Evolutionary conservation across 495 filamentous ascomycete genomes (phyloP), one percentile per base, ranked within the genome.

Genomic region (Daldinia bambusicola): DNA sequence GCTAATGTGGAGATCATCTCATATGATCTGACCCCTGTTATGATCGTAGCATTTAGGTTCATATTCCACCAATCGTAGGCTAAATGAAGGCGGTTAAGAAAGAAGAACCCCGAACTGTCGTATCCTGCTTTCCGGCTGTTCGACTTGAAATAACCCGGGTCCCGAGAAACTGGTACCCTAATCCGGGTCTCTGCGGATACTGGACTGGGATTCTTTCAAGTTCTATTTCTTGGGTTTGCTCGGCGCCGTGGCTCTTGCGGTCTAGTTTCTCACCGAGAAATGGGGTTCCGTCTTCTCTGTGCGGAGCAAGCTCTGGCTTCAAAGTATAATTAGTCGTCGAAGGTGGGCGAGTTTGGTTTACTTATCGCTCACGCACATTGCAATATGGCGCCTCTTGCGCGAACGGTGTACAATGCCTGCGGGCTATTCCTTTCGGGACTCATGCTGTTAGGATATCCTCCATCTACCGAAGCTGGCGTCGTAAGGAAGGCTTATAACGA

Each of bases 61-160:
- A 51, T 67, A 67, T 56, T 71, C 63, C 68, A 71, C 68, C 68
- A 71, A 71, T 71, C 62, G 66, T 26, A 40, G 40, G 14, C 61
- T 26, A 34, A 34, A 37, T 40, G 38, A n/a, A 41, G 31, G 58
- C 8, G 41, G 53, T 31, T 16, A 56, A 41, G 16, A 10, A 18
- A 30, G 1, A 45, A 53, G 52, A 48, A 31, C 2, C 30, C 61
- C 12, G 37, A 22, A n/a, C 51, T 51, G 30, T 53, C 50, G 41
- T 7, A 30, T 34, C 57, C 52, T 61, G 41, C 38, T 63, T 53
- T 63, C 63, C 59, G 59, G 63, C 36, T 67, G 57, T 71, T 71
- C 64, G 69, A 72, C 57, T 60, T 60, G 53, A 72, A 72, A 72
- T 72, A 67, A 64, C 69, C 69, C 64, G 63, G 53, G 20, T 5